A percentile compares a stretch with the other conserved stretches of the same genome.
Evolutionary conservation across 441 rosid species (phyloP).

Genomic region (Pelargonium myrrhifolium): DNA sequence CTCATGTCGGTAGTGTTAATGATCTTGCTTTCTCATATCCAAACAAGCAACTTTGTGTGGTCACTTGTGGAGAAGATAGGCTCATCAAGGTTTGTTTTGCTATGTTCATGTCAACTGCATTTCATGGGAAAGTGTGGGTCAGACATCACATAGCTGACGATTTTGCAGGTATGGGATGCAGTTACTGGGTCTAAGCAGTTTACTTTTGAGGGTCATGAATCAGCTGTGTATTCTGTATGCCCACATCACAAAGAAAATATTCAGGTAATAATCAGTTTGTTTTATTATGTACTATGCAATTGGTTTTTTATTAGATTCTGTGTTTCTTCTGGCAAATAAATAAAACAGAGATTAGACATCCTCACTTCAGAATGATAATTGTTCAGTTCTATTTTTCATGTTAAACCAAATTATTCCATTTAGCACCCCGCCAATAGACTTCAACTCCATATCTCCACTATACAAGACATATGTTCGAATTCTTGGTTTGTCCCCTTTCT

Average conservation of each 20-base stretch:
- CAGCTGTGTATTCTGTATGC: conserved; percentile 65
- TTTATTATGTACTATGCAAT: conserved; percentile 10
- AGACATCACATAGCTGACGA: conserved; percentile 14
- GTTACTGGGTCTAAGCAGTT: conserved; percentile 38
- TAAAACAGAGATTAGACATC: not conserved
- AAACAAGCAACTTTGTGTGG: conserved; percentile 51
- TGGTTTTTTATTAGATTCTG: not conserved
- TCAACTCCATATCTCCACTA: no score
- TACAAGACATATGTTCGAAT: not conserved
- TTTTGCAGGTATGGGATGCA: conserved; percentile 74
- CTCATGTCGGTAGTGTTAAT: conserved; percentile 67
- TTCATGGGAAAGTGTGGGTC: conserved; percentile 11
- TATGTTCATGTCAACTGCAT: not conserved
- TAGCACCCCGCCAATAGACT: no score
- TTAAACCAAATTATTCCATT: not conserved
- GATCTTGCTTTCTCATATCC: conserved; percentile 77
- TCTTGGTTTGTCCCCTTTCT: not conserved
- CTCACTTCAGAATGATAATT: not conserved
- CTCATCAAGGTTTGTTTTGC: conserved; percentile 45
- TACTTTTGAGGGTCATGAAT: conserved; percentile 67
- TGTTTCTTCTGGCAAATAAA: not conserved
- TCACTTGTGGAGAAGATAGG: conserved; percentile 79
- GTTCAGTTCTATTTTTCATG: not conserved
- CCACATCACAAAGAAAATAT: conserved; percentile 76
- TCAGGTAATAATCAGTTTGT: conserved; percentile 39